These are phyloP conservation scores for Bacidia rubella DNA, from an alignment of 495 filamentous ascomycete genomes.

Conservation along the genomic window DNA sequence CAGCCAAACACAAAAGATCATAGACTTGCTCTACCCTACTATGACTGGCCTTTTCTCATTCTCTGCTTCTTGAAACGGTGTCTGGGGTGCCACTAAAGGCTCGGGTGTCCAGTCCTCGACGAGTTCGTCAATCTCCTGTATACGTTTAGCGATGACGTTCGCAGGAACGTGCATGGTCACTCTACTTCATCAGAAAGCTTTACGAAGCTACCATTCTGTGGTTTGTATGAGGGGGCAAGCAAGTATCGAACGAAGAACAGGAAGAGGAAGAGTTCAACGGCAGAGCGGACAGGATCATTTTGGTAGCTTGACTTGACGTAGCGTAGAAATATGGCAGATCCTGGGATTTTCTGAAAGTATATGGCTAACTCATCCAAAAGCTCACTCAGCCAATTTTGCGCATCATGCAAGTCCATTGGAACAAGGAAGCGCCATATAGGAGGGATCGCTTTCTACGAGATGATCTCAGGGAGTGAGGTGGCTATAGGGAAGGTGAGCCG, in stretches of 20 bases:
- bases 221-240: constrained; percentile 79
- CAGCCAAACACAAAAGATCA: neutral
- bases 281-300: constrained; percentile 85
- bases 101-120: constrained; percentile 97
- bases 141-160: neutral
- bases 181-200: constrained; percentile 69
- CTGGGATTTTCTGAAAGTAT: constrained; percentile 77
- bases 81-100: constrained; percentile 63
- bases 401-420: constrained; percentile 70
- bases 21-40: constrained; percentile 50
- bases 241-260: constrained; percentile 93
- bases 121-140: constrained; percentile 84
- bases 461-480: neutral
- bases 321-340: constrained; percentile 83
- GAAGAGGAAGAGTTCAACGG: constrained; percentile 87
- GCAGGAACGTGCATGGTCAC: neutral
- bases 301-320: constrained; percentile 97
- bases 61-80: constrained; percentile 62
- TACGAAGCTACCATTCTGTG: constrained; percentile 72
- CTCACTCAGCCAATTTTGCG: constrained; percentile 52
- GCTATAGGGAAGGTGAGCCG: too few relatives aligned
- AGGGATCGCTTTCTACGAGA: neutral
- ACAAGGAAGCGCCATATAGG: constrained; percentile 4
- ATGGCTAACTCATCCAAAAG: constrained; percentile 51
- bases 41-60: constrained; percentile 76